Percentiles rank a stretch among this genome's conserved stretches.
Evolutionary conservation across 352 stramenopile genomes (phyloP).

Genomic region (Globisporangium middletonii): DNA sequence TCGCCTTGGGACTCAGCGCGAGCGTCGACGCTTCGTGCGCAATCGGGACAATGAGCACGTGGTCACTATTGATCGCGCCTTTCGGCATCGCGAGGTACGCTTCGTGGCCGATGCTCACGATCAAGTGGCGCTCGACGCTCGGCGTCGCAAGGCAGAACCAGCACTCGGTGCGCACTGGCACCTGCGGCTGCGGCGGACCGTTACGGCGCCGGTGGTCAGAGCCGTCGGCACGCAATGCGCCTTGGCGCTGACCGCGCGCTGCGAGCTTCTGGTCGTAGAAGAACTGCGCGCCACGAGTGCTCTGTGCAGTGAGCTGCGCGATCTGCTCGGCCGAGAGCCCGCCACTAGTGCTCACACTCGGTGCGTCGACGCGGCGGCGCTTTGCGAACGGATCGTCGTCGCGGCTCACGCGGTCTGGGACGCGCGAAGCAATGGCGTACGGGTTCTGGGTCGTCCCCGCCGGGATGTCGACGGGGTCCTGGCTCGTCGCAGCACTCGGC

Average conservation of each 20-base stretch:
- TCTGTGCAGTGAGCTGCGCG: conserved; percentile 48
- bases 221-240: conserved; percentile 23
- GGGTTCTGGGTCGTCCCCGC: conserved; percentile 69
- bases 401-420: conserved; percentile 7
- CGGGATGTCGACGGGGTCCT: conserved; percentile 51
- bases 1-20: conserved; percentile 30
- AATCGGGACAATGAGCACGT: conserved; percentile 76
- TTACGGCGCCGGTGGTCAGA: conserved; percentile 15
- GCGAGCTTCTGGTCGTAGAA: conserved; percentile 74
- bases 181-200: conserved; percentile 3
- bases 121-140: conserved; percentile 71
- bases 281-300: conserved; percentile 39
- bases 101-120: conserved; percentile 76
- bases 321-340: conserved; percentile 62
- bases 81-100: conserved; percentile 81
- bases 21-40: conserved; percentile 60
- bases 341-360: conserved; percentile 6
- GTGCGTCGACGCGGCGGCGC: conserved; percentile 26
- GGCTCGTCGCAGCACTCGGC: conserved; percentile 22
- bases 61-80: conserved; percentile 67
- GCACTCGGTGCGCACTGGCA: conserved; percentile 68
- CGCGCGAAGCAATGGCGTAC: conserved; percentile 28
- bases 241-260: conserved; percentile 40
- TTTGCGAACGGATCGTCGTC: conserved; percentile 30
- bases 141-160: conserved; percentile 83